phyloP scores from a whole-genome alignment of 139 green algal species.

The Chlorella sp. region DNA sequence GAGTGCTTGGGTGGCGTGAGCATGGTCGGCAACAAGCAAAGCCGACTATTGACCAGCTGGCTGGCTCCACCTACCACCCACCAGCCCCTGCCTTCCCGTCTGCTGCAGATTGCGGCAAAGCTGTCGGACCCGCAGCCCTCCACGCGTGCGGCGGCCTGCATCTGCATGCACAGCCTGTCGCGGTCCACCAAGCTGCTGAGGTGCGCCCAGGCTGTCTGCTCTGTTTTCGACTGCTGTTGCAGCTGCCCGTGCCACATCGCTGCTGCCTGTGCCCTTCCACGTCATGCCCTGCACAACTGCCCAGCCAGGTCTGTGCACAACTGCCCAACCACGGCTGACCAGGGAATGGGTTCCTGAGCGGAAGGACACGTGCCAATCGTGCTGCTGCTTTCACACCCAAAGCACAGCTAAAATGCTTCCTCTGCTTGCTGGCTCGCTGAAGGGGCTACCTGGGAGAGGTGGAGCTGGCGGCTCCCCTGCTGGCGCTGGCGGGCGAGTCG shows the following conservation, averaged over 20 bases:
- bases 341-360: too few species aligned
- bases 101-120: slow-evolving; percentile 19
- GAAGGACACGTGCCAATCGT: too few species aligned
- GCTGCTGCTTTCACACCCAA: too few species aligned
- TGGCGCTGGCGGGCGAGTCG: slow-evolving; percentile 59
- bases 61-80: too few species aligned
- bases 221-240: neutral
- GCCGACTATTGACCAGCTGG: too few species aligned
- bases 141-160: slow-evolving; percentile 68
- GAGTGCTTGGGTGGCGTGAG: too few species aligned
- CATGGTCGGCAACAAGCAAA: too few species aligned
- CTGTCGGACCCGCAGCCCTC: slow-evolving; percentile 45
- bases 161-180: slow-evolving; percentile 75
- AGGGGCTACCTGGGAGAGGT: slow-evolving; percentile 44
- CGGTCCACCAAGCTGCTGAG: slow-evolving; percentile 63
- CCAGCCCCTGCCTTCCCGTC: neutral
- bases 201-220: neutral
- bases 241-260: neutral
- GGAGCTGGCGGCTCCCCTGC: slow-evolving; percentile 64
- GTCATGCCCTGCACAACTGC: too few species aligned
- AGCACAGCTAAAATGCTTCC: too few species aligned
- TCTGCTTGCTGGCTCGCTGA: neutral
- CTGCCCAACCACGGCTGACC: too few species aligned
- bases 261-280: neutral
- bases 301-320: too few species aligned